These are phyloP conservation scores for Colletotrichum musae DNA, from an alignment of 2,329 filamentous ascomycete genomes.

Conservation along the genomic window DNA sequence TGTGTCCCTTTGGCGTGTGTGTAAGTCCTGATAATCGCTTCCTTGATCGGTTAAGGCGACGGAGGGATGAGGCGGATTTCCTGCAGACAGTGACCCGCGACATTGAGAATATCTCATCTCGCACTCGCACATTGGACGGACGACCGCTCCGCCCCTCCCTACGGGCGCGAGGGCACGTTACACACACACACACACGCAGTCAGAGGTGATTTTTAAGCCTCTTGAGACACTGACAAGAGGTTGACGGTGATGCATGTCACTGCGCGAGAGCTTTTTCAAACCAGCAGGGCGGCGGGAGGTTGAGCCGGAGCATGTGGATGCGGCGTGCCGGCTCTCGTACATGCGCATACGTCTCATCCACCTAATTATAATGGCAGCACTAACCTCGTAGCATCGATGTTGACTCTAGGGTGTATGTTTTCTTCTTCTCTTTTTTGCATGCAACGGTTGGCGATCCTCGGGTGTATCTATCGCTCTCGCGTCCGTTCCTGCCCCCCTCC, in stretches of 20 bases:
- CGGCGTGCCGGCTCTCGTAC: background rate
- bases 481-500: too few species aligned
- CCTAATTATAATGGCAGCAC: background rate
- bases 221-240: slow-evolving; percentile 4
- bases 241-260: background rate
- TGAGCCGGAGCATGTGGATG: background rate
- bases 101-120: background rate
- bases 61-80: slow-evolving; percentile 9
- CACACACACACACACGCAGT: background rate
- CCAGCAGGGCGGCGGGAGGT: background rate
- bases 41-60: background rate
- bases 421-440: slow-evolving; percentile 9
- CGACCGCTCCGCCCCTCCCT: background rate
- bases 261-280: background rate
- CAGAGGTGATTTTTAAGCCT: background rate
- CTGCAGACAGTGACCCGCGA: slow-evolving; percentile 1
- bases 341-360: background rate
- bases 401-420: background rate
- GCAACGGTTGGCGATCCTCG: slow-evolving; percentile 17
- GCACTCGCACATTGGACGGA: background rate
- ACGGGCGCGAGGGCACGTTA: slow-evolving; percentile 7
- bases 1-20: background rate
- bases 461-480: slow-evolving; percentile 1
- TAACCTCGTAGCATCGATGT: background rate
- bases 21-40: slow-evolving; percentile 18